phyloP scores from a whole-genome alignment of 441 rosid genomes.

The Pelargonium australe region DNA sequence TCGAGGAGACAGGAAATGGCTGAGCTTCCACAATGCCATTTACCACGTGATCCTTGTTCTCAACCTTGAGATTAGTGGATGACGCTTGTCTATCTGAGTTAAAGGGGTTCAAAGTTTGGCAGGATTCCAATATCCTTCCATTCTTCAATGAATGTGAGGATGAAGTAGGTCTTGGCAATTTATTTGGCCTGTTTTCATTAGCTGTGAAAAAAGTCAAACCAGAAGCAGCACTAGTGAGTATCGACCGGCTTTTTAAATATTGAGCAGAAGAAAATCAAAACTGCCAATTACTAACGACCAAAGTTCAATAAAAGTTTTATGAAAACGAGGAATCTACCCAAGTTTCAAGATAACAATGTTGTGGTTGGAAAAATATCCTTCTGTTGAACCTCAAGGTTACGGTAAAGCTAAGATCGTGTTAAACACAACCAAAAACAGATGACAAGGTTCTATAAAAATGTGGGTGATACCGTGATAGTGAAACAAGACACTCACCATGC shows the following conservation, averaged over 20 bases:
- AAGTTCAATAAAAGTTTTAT: not conserved
- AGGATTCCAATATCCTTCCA: conserved; percentile 31
- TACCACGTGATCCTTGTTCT: conserved; percentile 28
- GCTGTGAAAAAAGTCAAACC: conserved; percentile 29
- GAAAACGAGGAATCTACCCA: not conserved
- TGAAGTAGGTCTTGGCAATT: conserved; percentile 29
- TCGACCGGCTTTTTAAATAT: not conserved
- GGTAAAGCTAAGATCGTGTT: not conserved
- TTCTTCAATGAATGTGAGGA: conserved; percentile 26
- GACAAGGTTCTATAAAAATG: not conserved
- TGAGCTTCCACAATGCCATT: conserved; percentile 31
- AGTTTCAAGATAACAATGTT: not conserved
- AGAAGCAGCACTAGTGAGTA: conserved; percentile 7
- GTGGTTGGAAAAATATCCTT: not conserved
- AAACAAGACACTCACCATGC: conserved; percentile 35
- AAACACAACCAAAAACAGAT: not conserved
- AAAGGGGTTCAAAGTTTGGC: conserved; percentile 22
- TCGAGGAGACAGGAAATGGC: conserved; percentile 16
- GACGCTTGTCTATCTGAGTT: conserved; percentile 19
- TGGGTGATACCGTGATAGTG: conserved; percentile 10
- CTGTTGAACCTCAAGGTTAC: not conserved
- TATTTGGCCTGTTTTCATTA: conserved; percentile 28
- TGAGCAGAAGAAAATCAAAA: not conserved
- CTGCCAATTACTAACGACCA: not conserved
- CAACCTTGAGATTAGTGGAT: conserved; percentile 21